Percentiles rank a stretch among this genome's conserved stretches.
These are phyloP conservation scores for Stylonectria norvegica DNA, from an alignment of 2,329 filamentous ascomycete species.

Conservation along the genomic window DNA sequence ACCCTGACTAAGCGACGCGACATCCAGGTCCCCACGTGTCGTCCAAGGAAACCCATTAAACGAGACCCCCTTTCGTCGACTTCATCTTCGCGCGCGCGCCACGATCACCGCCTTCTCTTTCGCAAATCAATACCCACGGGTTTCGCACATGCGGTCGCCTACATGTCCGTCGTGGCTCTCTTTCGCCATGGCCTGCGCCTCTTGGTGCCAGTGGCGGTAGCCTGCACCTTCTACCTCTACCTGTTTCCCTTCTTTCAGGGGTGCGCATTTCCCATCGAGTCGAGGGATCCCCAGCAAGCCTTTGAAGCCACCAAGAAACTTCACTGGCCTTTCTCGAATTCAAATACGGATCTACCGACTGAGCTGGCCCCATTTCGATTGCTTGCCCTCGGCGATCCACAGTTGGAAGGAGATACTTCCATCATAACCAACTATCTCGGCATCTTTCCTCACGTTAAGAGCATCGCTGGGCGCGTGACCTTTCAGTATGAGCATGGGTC, in stretches of 20 bases:
- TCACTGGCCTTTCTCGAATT: constrained; percentile 38
- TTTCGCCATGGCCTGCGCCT: constrained; percentile 56
- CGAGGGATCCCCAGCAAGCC: constrained; percentile 31
- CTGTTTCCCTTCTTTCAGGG: constrained; percentile 77
- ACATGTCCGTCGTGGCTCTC: constrained; percentile 52
- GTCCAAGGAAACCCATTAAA: neutral
- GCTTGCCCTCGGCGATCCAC: constrained; percentile 84
- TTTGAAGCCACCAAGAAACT: constrained; percentile 37
- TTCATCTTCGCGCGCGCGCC: constrained; percentile 4
- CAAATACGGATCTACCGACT: constrained; percentile 16
- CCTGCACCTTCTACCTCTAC: constrained; percentile 76
- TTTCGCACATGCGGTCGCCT: constrained; percentile 37
- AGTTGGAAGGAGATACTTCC: constrained; percentile 88
- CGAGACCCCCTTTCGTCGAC: constrained; percentile 1
- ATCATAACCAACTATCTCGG: constrained; percentile 59
- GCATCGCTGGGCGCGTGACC: constrained; percentile 45
- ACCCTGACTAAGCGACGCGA: constrained; percentile 1
- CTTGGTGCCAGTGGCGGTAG: constrained; percentile 59
- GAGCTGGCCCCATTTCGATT: constrained; percentile 73
- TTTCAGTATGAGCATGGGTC: constrained; percentile 45
- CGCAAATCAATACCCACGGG: constrained; percentile 6
- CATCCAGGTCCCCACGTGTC: neutral
- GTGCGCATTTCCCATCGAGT: constrained; percentile 72
- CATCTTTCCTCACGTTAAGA: constrained; percentile 52
- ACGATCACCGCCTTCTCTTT: neutral